Percentiles rank a stretch among this genome's conserved stretches.
These are phyloP conservation scores for Colletotrichum sidae DNA, from an alignment of 2,329 filamentous ascomycete genomes.

Conservation along the genomic window DNA sequence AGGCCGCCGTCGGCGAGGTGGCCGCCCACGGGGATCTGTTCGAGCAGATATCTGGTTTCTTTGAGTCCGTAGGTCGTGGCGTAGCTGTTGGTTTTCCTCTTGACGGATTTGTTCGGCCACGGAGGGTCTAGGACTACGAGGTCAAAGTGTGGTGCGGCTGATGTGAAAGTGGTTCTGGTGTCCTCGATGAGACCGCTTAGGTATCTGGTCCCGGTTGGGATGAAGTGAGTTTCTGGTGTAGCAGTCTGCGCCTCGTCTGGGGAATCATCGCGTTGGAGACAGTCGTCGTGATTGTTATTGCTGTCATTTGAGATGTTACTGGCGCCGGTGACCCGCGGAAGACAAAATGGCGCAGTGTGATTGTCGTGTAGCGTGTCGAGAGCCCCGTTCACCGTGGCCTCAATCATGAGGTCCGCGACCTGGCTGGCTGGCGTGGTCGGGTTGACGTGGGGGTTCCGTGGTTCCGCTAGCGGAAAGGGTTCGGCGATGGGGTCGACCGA, in stretches of 20 bases:
- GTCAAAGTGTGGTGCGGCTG: constrained; percentile 66
- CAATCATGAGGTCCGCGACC: constrained; percentile 65
- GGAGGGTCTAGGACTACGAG: constrained; percentile 81
- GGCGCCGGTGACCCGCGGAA: constrained; percentile 52
- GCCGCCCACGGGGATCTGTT: constrained; percentile 65
- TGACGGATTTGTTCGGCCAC: constrained; percentile 83
- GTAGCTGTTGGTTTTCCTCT: constrained; percentile 66
- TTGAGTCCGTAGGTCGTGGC: constrained; percentile 56
- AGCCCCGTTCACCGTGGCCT: constrained; percentile 58
- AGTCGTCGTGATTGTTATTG: not conserved
- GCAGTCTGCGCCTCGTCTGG: not conserved
- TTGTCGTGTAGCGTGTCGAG: constrained; percentile 50
- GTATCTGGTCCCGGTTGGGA: constrained; percentile 57
- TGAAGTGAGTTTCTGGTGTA: constrained; percentile 38
- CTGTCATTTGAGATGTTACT: constrained; percentile 22
- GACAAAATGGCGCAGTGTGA: constrained; percentile 58
- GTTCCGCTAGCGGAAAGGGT: constrained; percentile 66
- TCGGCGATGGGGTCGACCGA: constrained; percentile 56
- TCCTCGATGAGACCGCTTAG: constrained; percentile 62
- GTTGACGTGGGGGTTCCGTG: constrained; percentile 51
- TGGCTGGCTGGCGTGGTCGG: constrained; percentile 57
- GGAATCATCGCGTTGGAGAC: no score
- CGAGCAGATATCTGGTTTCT: constrained; percentile 63
- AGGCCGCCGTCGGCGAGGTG: constrained; percentile 66
- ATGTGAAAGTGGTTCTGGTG: constrained; percentile 53